These are phyloP conservation scores for Extremus antarcticus DNA, from an alignment of 495 filamentous ascomycete species.

Conservation along the genomic window DNA sequence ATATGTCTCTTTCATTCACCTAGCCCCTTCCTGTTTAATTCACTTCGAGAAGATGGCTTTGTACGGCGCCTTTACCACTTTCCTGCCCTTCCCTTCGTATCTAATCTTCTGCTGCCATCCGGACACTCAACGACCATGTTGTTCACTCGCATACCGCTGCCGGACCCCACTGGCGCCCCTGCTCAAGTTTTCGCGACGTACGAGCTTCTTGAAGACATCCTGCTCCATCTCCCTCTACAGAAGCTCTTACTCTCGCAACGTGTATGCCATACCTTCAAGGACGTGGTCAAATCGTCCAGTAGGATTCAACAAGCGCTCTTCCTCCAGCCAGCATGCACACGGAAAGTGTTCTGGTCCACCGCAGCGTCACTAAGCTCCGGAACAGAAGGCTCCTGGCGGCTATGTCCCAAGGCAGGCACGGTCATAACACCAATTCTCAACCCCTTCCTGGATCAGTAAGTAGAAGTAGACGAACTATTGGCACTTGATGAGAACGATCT, in stretches of 20 bases:
- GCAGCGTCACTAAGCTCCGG: no score
- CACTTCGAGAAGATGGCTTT: no score
- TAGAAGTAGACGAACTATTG: no score
- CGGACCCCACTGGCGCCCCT: background rate
- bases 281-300: background rate
- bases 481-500: no score
- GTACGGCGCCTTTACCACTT: no score
- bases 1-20: no score
- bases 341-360: no score
- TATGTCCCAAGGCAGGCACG: no score
- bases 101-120: background rate
- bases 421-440: no score
- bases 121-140: background rate
- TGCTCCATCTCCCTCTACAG: background rate
- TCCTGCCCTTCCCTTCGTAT: background rate
- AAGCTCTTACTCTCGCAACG: background rate
- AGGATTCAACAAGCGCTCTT: background rate
- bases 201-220: background rate
- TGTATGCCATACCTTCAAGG: background rate
- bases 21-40: no score
- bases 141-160: constrained; percentile 4
- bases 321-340: background rate
- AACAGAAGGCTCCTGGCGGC: no score
- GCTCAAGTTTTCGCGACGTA: background rate
- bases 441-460: no score